Conservation (phyloP, 192 early-diverging fungal species). For the Coemansia erecta region DNA sequence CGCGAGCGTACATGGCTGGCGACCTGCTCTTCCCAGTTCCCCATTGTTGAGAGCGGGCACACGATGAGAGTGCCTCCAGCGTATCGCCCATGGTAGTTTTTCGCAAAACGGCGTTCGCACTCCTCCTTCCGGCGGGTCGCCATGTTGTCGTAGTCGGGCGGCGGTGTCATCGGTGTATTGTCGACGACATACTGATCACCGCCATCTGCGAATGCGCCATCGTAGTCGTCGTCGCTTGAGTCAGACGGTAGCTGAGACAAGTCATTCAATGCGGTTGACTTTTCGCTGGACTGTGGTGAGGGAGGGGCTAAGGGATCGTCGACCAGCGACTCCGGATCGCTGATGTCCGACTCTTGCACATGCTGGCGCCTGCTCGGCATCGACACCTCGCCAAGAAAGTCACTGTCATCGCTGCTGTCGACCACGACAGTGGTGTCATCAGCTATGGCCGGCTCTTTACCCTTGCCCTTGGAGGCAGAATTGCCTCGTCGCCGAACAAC, state of each 20-base stretch:
- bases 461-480: not conserved
- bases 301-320: conserved; percentile 14
- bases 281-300: not conserved
- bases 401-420: conserved; percentile 25
- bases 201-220: not conserved
- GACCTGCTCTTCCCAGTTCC: conserved; percentile 76
- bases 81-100: conserved; percentile 44
- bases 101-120: conserved; percentile 38
- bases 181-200: conserved; percentile 13
- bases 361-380: not conserved
- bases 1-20: conserved; percentile 43
- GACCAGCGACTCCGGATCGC: conserved; percentile 18
- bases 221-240: not conserved
- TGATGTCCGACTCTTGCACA: not conserved
- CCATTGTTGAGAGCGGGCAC: conserved; percentile 67
- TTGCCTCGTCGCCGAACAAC: conserved; percentile 8
- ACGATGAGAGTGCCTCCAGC: conserved; percentile 65
- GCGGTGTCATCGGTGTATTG: conserved; percentile 38
- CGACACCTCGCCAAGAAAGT: conserved; percentile 25
- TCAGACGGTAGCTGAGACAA: not conserved
- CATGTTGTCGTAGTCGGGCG: conserved; percentile 42
- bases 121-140: conserved; percentile 31
- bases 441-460: not conserved
- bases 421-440: not conserved
- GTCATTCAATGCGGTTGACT: not conserved